These are phyloP conservation scores for Funneliformis geosporum DNA, from an alignment of 192 early-diverging fungal species.

Conservation along the genomic window DNA sequence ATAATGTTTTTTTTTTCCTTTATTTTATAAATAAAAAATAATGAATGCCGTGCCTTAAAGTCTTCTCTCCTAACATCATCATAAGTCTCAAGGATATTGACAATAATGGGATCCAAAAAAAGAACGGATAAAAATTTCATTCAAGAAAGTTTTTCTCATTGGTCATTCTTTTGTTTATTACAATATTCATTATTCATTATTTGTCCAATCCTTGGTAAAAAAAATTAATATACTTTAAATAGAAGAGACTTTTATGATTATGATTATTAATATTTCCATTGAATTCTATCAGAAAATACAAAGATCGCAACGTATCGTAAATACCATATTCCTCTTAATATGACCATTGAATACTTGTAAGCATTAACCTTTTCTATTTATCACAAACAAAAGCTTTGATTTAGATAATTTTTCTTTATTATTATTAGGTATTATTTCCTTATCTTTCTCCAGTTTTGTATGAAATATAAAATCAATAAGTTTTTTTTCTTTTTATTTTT, in stretches of 20 bases:
- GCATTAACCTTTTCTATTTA: neutral
- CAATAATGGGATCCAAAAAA: neutral
- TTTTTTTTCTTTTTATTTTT: too few species aligned
- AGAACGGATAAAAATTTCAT: neutral
- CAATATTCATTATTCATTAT: neutral
- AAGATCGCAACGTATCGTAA: neutral
- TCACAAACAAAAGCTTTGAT: neutral
- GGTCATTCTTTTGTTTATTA: neutral
- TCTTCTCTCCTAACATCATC: too few species aligned
- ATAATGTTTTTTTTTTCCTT: too few species aligned
- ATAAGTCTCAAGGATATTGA: too few species aligned
- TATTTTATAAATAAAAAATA: too few species aligned
- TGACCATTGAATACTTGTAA: neutral
- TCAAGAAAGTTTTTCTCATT: neutral
- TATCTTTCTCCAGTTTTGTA: neutral
- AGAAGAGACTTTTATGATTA: too few species aligned
- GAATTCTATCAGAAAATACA: neutral
- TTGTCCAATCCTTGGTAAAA: neutral
- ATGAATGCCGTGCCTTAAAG: too few species aligned
- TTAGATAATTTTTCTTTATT: neutral
- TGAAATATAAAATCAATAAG: neutral
- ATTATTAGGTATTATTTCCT: neutral
- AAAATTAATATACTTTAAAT: too few species aligned
- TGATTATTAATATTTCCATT: neutral
- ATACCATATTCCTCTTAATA: neutral